Percentiles rank a stretch among this genome's conserved stretches.
These are phyloP conservation scores for Lophium mytilinum DNA, from an alignment of 495 filamentous ascomycete species.

Conservation along the genomic window DNA sequence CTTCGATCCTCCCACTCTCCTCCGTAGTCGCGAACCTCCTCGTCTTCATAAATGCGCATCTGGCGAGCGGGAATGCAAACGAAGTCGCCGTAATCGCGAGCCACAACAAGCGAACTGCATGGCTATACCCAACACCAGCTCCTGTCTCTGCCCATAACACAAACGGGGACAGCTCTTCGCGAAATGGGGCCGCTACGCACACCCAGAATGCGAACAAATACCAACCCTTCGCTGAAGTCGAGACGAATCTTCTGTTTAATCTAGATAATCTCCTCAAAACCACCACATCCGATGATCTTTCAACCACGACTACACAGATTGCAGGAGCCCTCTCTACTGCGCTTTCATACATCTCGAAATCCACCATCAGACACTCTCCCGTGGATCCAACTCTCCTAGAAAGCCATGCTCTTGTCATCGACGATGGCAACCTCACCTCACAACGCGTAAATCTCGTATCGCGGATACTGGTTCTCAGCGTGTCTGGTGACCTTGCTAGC, in stretches of 20 bases:
- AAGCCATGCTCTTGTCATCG: conserved; percentile 26
- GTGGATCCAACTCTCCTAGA: conserved; percentile 12
- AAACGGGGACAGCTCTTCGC: conserved; percentile 33
- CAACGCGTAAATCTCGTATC: conserved; percentile 44
- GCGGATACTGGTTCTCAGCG: conserved; percentile 68
- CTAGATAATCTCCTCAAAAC: conserved; percentile 66
- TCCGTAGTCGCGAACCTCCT: conserved; percentile 83
- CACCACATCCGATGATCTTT: conserved; percentile 45
- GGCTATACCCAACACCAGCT: conserved; percentile 66
- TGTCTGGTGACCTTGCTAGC: conserved; percentile 70
- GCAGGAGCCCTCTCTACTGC: conserved; percentile 88
- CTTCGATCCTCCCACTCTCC: conserved; percentile 68
- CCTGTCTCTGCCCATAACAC: conserved; percentile 23
- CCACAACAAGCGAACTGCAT: conserved; percentile 73
- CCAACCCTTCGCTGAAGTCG: conserved; percentile 78
- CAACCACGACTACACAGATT: conserved; percentile 67
- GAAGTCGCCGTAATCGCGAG: conserved; percentile 87
- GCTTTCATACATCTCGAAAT: conserved; percentile 74
- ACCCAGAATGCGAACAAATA: conserved; percentile 75
- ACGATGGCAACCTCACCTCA: conserved; percentile 25
- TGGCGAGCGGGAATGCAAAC: conserved; percentile 87
- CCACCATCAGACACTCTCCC: conserved; percentile 34
- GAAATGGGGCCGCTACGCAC: conserved; percentile 8
- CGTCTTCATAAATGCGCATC: conserved; percentile 92
- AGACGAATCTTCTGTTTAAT: conserved; percentile 64